Evolutionary conservation across 1,284 basidiomycete genomes (phyloP).

Genomic region (Heterobasidion annosum): DNA sequence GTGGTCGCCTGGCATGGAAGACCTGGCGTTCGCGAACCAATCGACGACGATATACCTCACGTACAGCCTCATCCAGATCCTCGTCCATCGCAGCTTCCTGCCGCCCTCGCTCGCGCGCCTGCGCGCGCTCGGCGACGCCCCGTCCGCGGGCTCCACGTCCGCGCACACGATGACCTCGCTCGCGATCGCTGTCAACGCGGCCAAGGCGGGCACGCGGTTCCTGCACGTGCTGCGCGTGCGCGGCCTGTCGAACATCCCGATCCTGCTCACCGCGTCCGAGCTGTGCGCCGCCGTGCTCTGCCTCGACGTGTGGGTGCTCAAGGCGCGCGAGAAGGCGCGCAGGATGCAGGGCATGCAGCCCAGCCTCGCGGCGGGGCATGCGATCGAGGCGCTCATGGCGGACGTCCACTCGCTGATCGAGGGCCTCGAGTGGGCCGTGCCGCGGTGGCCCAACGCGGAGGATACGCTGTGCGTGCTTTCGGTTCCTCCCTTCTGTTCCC

Average conservation of each 20-base stretch:
- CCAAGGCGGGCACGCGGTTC: constrained; percentile 54
- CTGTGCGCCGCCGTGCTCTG: constrained; percentile 19
- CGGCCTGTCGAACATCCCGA: constrained; percentile 25
- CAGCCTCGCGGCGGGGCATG: constrained; percentile 9
- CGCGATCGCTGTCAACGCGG: constrained; percentile 59
- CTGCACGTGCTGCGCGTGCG: constrained; percentile 30
- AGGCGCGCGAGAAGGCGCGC: constrained; percentile 13
- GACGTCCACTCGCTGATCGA: constrained; percentile 16
- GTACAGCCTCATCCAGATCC: constrained; percentile 65
- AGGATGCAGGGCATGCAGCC: constrained; percentile 4
- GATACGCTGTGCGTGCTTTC: constrained; percentile 16
- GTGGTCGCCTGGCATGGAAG: constrained; percentile 57
- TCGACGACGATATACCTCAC: constrained; percentile 59
- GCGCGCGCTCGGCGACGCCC: constrained; percentile 14
- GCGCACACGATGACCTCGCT: constrained; percentile 37
- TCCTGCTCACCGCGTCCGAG: constrained; percentile 15
- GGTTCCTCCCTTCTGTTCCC: not conserved
- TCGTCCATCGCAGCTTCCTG: constrained; percentile 74
- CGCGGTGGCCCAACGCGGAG: constrained; percentile 20
- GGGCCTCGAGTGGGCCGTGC: constrained; percentile 17
- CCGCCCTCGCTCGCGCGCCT: constrained; percentile 23
- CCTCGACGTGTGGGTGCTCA: constrained; percentile 20
- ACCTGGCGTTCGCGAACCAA: constrained; percentile 52
- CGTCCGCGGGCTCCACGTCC: constrained; percentile 14
- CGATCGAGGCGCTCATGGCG: constrained; percentile 11